Percentiles rank a stretch among this genome's conserved stretches.
These are phyloP conservation scores for Corynascus novoguineensis DNA, from an alignment of 495 filamentous ascomycete species.

Conservation along the genomic window DNA sequence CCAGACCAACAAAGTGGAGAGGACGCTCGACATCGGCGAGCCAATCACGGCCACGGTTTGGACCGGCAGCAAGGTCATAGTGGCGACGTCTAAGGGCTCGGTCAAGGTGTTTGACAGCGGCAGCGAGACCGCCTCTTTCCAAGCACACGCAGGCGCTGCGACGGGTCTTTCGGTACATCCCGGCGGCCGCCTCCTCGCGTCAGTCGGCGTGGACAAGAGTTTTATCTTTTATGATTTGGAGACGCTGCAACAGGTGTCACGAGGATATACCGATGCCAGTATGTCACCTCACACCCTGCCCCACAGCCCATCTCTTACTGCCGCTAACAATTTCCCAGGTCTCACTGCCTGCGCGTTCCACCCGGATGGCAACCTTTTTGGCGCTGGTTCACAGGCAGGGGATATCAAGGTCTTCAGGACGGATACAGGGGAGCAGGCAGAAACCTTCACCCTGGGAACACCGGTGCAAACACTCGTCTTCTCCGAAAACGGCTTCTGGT, in stretches of 20 bases:
- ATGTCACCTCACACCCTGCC: slow-evolving; percentile 35
- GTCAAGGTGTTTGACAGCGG: slow-evolving; percentile 75
- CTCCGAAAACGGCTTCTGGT: slow-evolving; percentile 96
- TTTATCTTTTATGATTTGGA: slow-evolving; percentile 84
- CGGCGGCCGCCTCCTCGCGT: slow-evolving; percentile 76
- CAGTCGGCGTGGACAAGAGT: slow-evolving; percentile 87
- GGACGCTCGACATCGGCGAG: slow-evolving; percentile 58
- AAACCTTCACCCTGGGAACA: slow-evolving; percentile 60
- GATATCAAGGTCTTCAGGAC: slow-evolving; percentile 83
- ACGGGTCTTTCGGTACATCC: slow-evolving; percentile 78
- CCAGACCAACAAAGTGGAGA: slow-evolving; percentile 60
- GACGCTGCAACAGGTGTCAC: slow-evolving; percentile 58
- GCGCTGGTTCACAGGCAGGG: slow-evolving; percentile 67
- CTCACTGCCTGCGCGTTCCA: slow-evolving; percentile 81
- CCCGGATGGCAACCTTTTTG: slow-evolving; percentile 92
- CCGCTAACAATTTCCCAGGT: slow-evolving; percentile 52
- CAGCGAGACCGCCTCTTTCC: slow-evolving; percentile 57
- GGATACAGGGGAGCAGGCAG: slow-evolving; percentile 63
- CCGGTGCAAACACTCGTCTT: slow-evolving; percentile 72
- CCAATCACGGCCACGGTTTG: slow-evolving; percentile 75
- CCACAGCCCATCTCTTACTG: neutral
- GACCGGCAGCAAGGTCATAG: slow-evolving; percentile 63
- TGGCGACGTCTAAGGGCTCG: slow-evolving; percentile 67
- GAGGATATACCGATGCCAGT: slow-evolving; percentile 79
- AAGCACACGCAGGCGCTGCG: slow-evolving; percentile 72